These are phyloP conservation scores for Chrysoporthe cubensis DNA, from an alignment of 2,329 filamentous ascomycete genomes.

Conservation along the genomic window DNA sequence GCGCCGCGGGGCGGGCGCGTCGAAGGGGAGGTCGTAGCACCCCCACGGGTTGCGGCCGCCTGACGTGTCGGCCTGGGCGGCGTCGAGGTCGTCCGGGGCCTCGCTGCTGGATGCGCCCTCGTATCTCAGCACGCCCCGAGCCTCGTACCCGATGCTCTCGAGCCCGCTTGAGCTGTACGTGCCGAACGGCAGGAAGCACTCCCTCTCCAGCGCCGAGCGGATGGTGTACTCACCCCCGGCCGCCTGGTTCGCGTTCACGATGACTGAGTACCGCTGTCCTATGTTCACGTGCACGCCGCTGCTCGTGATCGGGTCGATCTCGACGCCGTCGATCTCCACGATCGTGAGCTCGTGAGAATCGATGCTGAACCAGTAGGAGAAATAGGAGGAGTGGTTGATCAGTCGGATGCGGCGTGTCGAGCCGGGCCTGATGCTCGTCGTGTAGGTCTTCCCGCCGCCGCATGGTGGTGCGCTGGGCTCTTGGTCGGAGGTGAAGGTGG, in stretches of 20 bases:
- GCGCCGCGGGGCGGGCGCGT: conserved; percentile 39
- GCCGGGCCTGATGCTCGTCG: conserved; percentile 36
- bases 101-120: conserved; percentile 22
- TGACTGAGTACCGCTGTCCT: conserved; percentile 44
- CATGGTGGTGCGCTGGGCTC: conserved; percentile 31
- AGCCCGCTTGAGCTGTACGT: conserved; percentile 39
- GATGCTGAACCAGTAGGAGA: conserved; percentile 44
- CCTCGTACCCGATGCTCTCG: conserved; percentile 35
- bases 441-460: conserved; percentile 39
- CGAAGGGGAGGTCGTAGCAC: conserved; percentile 43
- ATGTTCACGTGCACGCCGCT: conserved; percentile 44
- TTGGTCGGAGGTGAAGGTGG: conserved; percentile 33
- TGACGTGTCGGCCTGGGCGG: conserved; percentile 1
- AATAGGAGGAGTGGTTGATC: conserved; percentile 45
- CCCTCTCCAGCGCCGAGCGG: conserved; percentile 40
- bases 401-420: conserved; percentile 41
- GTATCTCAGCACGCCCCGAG: conserved; percentile 39
- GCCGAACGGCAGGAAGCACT: conserved; percentile 42
- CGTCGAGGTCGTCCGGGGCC: background rate
- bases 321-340: conserved; percentile 46
- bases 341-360: conserved; percentile 44
- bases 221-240: conserved; percentile 40
- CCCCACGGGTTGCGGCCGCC: conserved; percentile 31
- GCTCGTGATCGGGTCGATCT: conserved; percentile 40
- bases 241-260: conserved; percentile 40